Base-by-base conservation (phyloP, 164 flowering plant genomes). In the Vitis cinerea region DNA sequence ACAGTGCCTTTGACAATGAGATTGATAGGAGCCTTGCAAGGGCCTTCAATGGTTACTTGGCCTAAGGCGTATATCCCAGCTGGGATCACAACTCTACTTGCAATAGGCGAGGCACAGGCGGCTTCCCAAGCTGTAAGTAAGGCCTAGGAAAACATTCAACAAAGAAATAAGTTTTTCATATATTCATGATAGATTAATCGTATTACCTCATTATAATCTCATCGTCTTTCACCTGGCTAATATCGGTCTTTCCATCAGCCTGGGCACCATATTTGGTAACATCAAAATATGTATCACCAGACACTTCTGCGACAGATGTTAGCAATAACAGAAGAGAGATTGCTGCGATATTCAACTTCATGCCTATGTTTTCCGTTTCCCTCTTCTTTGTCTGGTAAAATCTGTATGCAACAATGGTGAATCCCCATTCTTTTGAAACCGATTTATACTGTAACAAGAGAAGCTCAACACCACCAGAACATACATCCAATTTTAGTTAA, bases 231-330 rank as follows among this genome's bases (percentile, higher is more conserved):
- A 67, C 70, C 30, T 17, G 1, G 16, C 44, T 23, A 17, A 59
- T 16, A 37, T 59, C 63, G 4, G 63, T 16, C 17, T 2, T n/a
- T 2, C 37, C 47, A 49, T 49, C 71, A 59, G 71, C 47, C 53
- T 13, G 59, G 10, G 64, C 71, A 49, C 71, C 71, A 49, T 61
- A 61, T 61, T 61, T 11, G 8, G 63, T 61, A 5, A 55, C 58
- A 13, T 37, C 44, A 37, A 37, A 37, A 37, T 37, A 37, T 37
- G 44, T 3, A 37, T 37, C 44, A 6, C 3, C 44, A 37, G 44
- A 16, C 4, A 15, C 58, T 55, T 55, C 8, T 55, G 58, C 17
- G 3, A 55, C 58, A 14, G 5, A 3, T 55, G 58, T 0, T 12
- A 55, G 8, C 58, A 55, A 14, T 55, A 55, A 8, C 58, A 55